Evolutionary conservation across 768 basidiomycete genomes (phyloP), one percentile per base, ranked within the genome.

Genomic region (Suillus variegatus): DNA sequence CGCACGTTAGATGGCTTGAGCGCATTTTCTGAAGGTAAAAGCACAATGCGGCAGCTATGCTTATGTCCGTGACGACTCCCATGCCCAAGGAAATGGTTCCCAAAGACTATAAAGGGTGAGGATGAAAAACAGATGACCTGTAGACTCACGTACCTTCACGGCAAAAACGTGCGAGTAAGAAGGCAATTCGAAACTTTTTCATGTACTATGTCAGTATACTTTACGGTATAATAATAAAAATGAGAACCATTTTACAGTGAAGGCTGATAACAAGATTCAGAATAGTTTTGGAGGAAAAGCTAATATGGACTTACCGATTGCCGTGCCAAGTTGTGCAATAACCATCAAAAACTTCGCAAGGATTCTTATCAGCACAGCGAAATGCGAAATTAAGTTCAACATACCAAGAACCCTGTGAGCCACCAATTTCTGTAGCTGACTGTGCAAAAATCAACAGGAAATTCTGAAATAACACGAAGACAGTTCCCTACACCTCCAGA

Each of bases 1-100:
- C 79, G 40, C 69, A 82, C 86, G 76, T 73, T 62, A 75, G 69
- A 65, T 83, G 81, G 20, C 82, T 85, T 1, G 85, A 85, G 52
- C 85, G 80, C 67, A 89, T 79, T 60, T 70, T 79, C 63, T 84
- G 82, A 67, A 90, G 76, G 74, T 85, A 88, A 67, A 74, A 86
- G 66, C 82, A 85, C 12, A 89, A 79, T 2, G 86, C 77, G 0
- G 70, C 72, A 5, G 88, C 85, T 40, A 84, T 87, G 41, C 80
- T 65, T 5, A 85, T 68, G 71, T 90, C 88, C 7, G 85, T 83
- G 7, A 79, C 40, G 46, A 84, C 80, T 2, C 86, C 84, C 22
- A 83, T 67, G n/a, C 76, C 80, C 3, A 90, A 79, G 0, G 87
- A 79, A 5, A 82, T 40, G 25, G 79, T 80, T 1, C 83, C 88